These are phyloP conservation scores for Viola pubescens DNA, from an alignment of 441 rosid species.

Conservation along the genomic window DNA sequence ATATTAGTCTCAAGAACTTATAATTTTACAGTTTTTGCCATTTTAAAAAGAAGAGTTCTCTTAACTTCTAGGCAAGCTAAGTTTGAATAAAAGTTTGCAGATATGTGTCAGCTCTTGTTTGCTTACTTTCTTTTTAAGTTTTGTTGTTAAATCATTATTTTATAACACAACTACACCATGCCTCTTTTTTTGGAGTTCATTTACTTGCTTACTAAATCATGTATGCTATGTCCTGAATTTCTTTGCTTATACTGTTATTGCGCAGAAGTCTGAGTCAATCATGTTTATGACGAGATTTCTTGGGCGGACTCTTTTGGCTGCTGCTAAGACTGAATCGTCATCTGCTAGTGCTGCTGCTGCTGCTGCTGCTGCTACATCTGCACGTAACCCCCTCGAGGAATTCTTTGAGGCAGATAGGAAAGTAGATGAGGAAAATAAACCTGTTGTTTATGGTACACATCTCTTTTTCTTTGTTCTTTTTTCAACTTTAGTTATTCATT, in stretches of 20 bases:
- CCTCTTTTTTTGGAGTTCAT: no score
- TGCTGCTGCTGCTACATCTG: constrained; percentile 31
- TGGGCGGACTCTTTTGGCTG: constrained; percentile 51
- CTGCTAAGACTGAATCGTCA: constrained; percentile 56
- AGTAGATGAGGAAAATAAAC: constrained; percentile 53
- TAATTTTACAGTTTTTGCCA: no score
- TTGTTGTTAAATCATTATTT: no score
- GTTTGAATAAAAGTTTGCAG: no score
- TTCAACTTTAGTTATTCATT: neutral
- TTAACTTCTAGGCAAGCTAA: no score
- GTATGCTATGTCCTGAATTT: neutral
- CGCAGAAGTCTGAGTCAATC: constrained; percentile 19
- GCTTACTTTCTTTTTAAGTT: no score
- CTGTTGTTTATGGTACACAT: constrained; percentile 56
- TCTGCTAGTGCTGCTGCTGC: constrained; percentile 39
- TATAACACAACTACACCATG: no score
- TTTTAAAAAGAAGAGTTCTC: no score
- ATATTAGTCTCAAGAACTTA: no score
- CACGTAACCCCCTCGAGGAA: constrained; percentile 64
- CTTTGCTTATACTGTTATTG: neutral
- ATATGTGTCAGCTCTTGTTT: no score
- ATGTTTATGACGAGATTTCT: constrained; percentile 61
- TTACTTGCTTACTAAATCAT: neutral
- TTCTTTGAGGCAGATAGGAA: constrained; percentile 71
- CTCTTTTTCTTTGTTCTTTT: neutral